These are phyloP conservation scores for Ophidiomyces ophidiicola DNA, from an alignment of 2,329 filamentous ascomycete genomes.

Conservation along the genomic window DNA sequence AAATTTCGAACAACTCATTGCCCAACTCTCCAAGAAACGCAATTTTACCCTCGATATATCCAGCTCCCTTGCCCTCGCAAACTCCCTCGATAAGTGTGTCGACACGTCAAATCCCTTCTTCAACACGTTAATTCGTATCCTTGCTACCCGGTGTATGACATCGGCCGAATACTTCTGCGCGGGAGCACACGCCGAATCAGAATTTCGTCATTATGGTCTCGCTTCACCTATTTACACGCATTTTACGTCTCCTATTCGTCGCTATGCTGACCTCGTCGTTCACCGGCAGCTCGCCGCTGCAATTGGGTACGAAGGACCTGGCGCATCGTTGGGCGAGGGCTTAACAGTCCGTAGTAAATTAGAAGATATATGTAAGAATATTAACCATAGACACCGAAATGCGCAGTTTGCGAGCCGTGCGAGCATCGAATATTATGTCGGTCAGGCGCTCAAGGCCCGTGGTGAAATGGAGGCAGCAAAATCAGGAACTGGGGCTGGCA, in stretches of 20 bases:
- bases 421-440: conserved; percentile 94
- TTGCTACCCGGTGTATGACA: conserved; percentile 98
- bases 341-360: conserved; percentile 72
- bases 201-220: conserved; percentile 94
- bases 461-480: conserved; percentile 34
- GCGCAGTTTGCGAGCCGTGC: conserved; percentile 90
- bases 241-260: conserved; percentile 92
- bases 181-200: conserved; percentile 79
- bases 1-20: conserved; percentile 88
- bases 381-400: conserved; percentile 94
- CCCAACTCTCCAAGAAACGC: conserved; percentile 80
- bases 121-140: conserved; percentile 94
- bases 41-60: conserved; percentile 69
- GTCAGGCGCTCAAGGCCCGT: conserved; percentile 76
- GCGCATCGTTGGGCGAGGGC: conserved; percentile 61
- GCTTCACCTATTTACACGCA: conserved; percentile 97
- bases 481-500: conserved; percentile 5
- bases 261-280: conserved; percentile 91
- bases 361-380: conserved; percentile 92
- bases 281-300: conserved; percentile 91
- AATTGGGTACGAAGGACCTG: conserved; percentile 63
- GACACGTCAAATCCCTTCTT: conserved; percentile 82
- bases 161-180: conserved; percentile 97
- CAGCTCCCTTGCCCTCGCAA: conserved; percentile 83
- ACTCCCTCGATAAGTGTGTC: conserved; percentile 74